Conservation (phyloP, 2,329 filamentous ascomycete species). For the Drechslerella stenobrocha region DNA sequence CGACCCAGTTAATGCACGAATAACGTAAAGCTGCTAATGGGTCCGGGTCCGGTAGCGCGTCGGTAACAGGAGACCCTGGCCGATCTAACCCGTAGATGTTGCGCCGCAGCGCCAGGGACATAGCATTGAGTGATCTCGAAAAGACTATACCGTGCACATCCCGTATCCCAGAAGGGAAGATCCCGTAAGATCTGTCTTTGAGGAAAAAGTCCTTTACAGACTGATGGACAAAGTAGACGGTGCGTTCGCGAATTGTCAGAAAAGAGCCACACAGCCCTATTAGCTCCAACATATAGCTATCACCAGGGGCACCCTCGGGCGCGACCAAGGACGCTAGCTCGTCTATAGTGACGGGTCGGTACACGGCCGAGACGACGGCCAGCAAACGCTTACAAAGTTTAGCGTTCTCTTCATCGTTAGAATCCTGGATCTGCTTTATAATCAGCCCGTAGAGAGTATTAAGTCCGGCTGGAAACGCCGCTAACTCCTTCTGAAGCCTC, state of each 20-base stretch:
- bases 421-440: no score
- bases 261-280: constrained; percentile 7
- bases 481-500: no score
- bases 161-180: background rate
- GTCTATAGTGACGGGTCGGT: no score
- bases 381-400: no score
- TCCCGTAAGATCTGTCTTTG: background rate
- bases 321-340: no score
- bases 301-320: background rate
- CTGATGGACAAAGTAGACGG: background rate
- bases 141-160: constrained; percentile 7
- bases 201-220: background rate
- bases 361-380: no score
- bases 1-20: constrained; percentile 10
- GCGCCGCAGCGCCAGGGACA: background rate
- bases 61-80: background rate
- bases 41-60: constrained; percentile 3
- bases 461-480: no score
- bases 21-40: constrained; percentile 12
- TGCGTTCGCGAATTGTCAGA: constrained; percentile 1
- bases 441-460: no score
- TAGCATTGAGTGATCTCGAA: constrained; percentile 15
- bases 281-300: background rate
- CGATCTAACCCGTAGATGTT: constrained; percentile 12
- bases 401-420: no score